A percentile compares a stretch with the other conserved stretches of the same genome.
phyloP scores from a whole-genome alignment of 495 filamentous ascomycete species.

The Tuber microsphaerosporum region DNA sequence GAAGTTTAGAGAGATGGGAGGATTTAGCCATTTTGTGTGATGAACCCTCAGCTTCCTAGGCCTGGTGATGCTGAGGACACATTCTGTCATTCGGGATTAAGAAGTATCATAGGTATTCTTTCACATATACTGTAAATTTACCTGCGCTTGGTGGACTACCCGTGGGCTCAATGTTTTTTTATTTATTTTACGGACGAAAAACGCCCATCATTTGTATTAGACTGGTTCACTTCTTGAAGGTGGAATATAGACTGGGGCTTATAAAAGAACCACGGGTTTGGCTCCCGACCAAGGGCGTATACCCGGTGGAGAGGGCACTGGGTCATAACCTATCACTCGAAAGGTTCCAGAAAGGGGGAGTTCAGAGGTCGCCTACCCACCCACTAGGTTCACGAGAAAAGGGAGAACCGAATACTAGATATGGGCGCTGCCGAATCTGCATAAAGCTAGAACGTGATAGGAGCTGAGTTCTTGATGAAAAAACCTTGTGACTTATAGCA shows the following conservation, averaged over 20 bases:
- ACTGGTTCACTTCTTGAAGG: not conserved
- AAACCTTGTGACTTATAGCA: not conserved
- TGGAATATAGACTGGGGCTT: not conserved
- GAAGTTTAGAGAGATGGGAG: not conserved
- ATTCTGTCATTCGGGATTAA: not conserved
- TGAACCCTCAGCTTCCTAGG: not conserved
- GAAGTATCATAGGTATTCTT: not conserved
- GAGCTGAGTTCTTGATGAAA: not conserved
- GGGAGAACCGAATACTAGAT: not conserved
- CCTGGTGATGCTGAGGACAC: not conserved
- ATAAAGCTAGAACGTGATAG: not conserved
- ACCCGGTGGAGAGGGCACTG: not conserved
- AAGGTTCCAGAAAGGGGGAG: not conserved
- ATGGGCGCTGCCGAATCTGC: not conserved
- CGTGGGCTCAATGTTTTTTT: not conserved
- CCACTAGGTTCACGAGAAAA: not conserved
- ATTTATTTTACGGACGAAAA: not conserved
- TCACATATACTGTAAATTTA: not conserved
- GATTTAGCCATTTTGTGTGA: not conserved
- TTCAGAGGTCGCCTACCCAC: not conserved
- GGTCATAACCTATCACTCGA: not conserved
- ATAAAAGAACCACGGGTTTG: not conserved
- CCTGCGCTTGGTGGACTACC: not conserved
- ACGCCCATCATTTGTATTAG: not conserved
- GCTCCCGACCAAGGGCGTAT: not conserved